Conservation (phyloP, 306 rosid genomes). For the Cucumis melo region DNA sequence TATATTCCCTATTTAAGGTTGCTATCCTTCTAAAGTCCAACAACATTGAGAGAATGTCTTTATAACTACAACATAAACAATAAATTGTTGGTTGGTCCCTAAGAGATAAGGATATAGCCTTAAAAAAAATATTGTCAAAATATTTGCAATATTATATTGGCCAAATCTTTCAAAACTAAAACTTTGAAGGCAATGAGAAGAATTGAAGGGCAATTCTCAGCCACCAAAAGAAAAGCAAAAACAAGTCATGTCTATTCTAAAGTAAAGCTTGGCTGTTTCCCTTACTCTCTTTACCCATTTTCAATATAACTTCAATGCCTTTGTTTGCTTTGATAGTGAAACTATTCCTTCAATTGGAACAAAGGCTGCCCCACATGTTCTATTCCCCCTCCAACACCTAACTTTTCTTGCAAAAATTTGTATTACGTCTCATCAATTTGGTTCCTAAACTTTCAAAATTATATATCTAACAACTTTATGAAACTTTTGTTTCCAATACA, state of each 20-base stretch:
- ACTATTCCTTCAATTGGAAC: neutral
- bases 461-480: no score
- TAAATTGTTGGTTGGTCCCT: neutral
- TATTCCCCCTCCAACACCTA: neutral
- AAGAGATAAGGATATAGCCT: neutral
- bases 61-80: neutral
- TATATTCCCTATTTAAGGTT: neutral
- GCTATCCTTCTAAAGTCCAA: neutral
- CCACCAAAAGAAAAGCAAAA: neutral
- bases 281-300: neutral
- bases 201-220: neutral
- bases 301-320: neutral
- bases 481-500: no score
- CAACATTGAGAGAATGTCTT: neutral
- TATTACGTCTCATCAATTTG: no score
- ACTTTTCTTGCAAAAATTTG: no score
- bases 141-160: no score
- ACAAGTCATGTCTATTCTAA: conserved; percentile 2
- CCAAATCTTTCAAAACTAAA: neutral
- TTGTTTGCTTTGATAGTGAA: neutral
- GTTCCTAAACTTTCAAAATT: no score
- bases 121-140: neutral
- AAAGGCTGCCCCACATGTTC: neutral
- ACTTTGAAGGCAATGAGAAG: neutral
- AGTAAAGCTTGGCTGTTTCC: neutral